Percentiles rank a stretch among this genome's conserved stretches.
Evolutionary conservation across 2,329 filamentous ascomycete genomes (phyloP).

Genomic region (Emergomyces pasteurianus): DNA sequence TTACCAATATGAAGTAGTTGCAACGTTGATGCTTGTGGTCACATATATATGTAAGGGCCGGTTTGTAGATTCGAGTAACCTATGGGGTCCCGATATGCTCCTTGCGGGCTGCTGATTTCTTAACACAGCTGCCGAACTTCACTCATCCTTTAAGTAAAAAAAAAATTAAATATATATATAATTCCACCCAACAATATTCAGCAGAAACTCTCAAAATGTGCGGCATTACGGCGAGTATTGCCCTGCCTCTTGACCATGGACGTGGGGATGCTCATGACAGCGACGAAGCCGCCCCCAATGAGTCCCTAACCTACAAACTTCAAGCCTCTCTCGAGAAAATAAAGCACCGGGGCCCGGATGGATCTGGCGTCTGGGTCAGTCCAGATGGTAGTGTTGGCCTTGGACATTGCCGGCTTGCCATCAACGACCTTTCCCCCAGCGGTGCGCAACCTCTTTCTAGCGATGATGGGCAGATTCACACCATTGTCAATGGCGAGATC

Average conservation of each 20-base stretch:
- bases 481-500: slow-evolving; percentile 50
- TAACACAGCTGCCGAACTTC: too few species aligned
- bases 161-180: too few species aligned
- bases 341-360: slow-evolving; percentile 37
- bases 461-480: slow-evolving; percentile 34
- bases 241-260: not conserved
- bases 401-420: slow-evolving; percentile 41
- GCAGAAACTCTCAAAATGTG: not conserved
- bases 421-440: slow-evolving; percentile 40
- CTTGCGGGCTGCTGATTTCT: too few species aligned
- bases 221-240: not conserved
- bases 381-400: slow-evolving; percentile 33
- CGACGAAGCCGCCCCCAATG: not conserved
- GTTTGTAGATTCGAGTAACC: too few species aligned
- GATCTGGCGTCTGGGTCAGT: slow-evolving; percentile 36
- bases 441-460: slow-evolving; percentile 39
- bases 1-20: too few species aligned
- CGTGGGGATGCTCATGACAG: not conserved
- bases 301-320: not conserved
- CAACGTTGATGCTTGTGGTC: too few species aligned
- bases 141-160: too few species aligned
- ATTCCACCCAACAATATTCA: not conserved
- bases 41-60: too few species aligned
- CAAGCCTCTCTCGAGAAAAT: slow-evolving; percentile 23
- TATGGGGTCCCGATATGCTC: too few species aligned